Conservation (phyloP, 1,284 basidiomycete species). For the Pseudozyma tsukubaensis region DNA sequence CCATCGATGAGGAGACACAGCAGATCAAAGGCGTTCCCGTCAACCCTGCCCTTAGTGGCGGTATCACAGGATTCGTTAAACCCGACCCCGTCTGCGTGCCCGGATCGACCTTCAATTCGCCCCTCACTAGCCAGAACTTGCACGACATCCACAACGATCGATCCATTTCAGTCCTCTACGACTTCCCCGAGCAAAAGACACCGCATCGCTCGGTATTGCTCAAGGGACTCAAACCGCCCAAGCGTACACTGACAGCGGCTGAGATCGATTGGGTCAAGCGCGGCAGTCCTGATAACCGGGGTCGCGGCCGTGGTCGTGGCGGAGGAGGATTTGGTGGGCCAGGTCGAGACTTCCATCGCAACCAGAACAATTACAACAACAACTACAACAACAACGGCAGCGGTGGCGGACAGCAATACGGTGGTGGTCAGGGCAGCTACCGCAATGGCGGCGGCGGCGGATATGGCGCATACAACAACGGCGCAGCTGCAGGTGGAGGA, state of each 20-base stretch:
- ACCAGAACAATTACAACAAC: no score
- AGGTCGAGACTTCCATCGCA: conserved; percentile 48
- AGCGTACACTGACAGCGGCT: conserved; percentile 76
- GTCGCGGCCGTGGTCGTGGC: conserved; percentile 69
- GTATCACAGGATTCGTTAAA: conserved; percentile 82
- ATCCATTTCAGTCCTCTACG: conserved; percentile 87
- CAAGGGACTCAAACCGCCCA: conserved; percentile 77
- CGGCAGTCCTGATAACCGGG: conserved; percentile 68
- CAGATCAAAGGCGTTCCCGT: conserved; percentile 73
- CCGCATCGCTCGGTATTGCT: conserved; percentile 88
- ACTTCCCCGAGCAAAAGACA: conserved; percentile 85
- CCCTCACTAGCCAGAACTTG: conserved; percentile 71
- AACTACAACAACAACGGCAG: no score
- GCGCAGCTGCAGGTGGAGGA: conserved; percentile 8
- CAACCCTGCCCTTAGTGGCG: conserved; percentile 78
- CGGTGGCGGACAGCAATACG: conserved; percentile 15
- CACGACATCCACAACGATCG: conserved; percentile 87
- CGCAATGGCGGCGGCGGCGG: conserved; percentile 8
- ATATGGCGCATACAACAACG: conserved; percentile 7
- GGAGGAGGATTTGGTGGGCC: conserved; percentile 49
- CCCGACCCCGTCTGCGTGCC: conserved; percentile 91
- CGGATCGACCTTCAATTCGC: conserved; percentile 86
- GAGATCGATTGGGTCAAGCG: conserved; percentile 79
- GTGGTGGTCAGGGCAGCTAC: conserved; percentile 1
- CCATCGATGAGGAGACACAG: conserved; percentile 20